phyloP scores from a whole-genome alignment of 116 monocot genomes.

The Iris pallida region DNA sequence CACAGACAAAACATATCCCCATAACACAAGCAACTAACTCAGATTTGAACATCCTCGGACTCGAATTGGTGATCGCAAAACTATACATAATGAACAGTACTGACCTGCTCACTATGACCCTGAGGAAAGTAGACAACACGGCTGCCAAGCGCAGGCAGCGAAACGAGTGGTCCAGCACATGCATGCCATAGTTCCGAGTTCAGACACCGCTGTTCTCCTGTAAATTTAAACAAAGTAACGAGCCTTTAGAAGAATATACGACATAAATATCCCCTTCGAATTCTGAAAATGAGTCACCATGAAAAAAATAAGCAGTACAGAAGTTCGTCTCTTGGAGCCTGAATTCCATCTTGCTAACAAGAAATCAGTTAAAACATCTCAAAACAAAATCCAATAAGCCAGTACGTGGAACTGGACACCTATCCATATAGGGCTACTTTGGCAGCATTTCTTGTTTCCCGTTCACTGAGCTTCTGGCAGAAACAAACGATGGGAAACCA shows the following conservation, averaged over 20 bases:
- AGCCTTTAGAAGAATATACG: constrained; percentile 4
- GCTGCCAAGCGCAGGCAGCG: constrained; percentile 78
- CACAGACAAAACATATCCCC: neutral
- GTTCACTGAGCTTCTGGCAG: too few relatives aligned
- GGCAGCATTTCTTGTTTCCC: neutral
- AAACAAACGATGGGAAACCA: too few relatives aligned
- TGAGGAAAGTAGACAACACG: constrained; percentile 94
- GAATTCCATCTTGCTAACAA: neutral
- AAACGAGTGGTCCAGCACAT: constrained; percentile 93
- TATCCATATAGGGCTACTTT: neutral
- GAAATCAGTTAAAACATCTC: neutral
- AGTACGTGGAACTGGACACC: neutral
- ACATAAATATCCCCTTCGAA: neutral
- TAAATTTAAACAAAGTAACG: neutral
- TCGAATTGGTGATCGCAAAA: too few relatives aligned
- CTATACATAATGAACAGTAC: neutral
- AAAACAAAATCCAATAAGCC: neutral
- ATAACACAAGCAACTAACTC: neutral
- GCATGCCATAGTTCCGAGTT: constrained; percentile 99
- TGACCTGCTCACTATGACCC: constrained; percentile 96
- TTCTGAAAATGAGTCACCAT: neutral
- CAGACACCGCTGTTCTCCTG: constrained; percentile 68
- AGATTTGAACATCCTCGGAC: too few relatives aligned
- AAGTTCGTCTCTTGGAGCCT: neutral
- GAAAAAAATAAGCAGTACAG: neutral